Base-by-base conservation (phyloP, 192 early-diverging fungal species). In the Coemansia sp. region DNA sequence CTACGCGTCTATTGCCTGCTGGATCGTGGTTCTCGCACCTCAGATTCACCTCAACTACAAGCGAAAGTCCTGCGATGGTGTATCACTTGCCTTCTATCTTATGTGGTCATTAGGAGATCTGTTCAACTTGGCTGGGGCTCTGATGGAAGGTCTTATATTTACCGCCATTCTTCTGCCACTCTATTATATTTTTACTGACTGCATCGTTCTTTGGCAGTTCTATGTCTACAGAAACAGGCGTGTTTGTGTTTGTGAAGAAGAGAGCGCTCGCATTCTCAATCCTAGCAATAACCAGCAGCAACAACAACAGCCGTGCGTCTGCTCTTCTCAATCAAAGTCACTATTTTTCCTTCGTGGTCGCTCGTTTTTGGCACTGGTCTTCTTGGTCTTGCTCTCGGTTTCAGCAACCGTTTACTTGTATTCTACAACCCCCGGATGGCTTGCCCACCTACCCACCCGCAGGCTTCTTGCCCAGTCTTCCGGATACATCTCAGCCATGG, bases 81-180 rank as follows among this genome's bases (percentile, higher is more conserved):
- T 94, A 4, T 93, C 93, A 9, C 68, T 91, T 40, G 71, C 81
- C 6, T 94, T 92, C 68, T 76, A 93, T 43, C 69, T 88, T 19
- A 85, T 92, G 65, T 94, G 93, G 93, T 70, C 91, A 2, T 75
- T 89, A 0, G 93, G 90, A n/a, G 93, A 94, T 60, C 55, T 91
- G 13, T 86, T 92, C 70, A 90, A 89, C 68, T 55, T 93, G 37
- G 68, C 84, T 39, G 93, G 93, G 19, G 85, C 88, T 19, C 62
- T 87, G 26, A 82, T 90, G 71, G 86, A 91, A 39, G 77, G 87
- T 61, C 75, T 94, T 8, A 67, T 93, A 11, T 55, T 83, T 22
- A 92, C 91, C 0, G 88, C 90, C 73, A 86, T 92, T 45, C 61
- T 89, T 8, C 77, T 92, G 12, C 86, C 88, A 21, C 61, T 89